Evolutionary conservation across 371 early-diverging fungal genomes (phyloP).

Genomic region (Mucor indicus): DNA sequence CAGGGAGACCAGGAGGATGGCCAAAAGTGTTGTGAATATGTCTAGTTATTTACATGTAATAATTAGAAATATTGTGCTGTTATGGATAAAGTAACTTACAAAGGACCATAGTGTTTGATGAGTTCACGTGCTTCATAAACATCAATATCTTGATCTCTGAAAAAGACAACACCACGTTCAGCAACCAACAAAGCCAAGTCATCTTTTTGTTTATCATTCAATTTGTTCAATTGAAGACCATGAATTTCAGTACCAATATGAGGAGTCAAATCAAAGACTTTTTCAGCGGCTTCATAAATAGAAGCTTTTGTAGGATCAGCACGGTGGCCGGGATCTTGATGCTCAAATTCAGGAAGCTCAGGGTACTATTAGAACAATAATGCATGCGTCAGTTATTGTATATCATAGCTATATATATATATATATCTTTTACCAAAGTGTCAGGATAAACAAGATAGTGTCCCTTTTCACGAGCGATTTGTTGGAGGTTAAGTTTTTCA

Average conservation of each 20-base stretch:
- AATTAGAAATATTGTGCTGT: background rate
- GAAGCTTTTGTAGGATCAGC: slow-evolving; percentile 62
- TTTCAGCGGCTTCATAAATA: slow-evolving; percentile 52
- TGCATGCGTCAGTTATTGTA: too few relatives aligned
- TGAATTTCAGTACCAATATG: slow-evolving; percentile 70
- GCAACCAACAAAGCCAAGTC: slow-evolving; percentile 62
- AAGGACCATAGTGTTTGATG: slow-evolving; percentile 52
- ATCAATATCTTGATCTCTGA: slow-evolving; percentile 61
- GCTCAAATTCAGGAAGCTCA: slow-evolving; percentile 28
- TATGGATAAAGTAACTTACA: slow-evolving; percentile 10
- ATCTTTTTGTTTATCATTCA: slow-evolving; percentile 55
- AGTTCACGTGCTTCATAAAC: slow-evolving; percentile 53
- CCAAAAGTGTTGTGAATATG: slow-evolving; percentile 35
- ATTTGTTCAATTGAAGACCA: slow-evolving; percentile 51
- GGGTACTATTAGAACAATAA: too few relatives aligned
- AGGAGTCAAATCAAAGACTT: slow-evolving; percentile 59
- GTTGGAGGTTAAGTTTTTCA: slow-evolving; percentile 34
- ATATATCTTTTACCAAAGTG: slow-evolving; percentile 29
- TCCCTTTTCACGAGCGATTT: slow-evolving; percentile 37
- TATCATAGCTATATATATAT: too few relatives aligned
- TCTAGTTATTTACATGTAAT: background rate
- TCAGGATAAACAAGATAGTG: slow-evolving; percentile 38
- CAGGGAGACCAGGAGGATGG: slow-evolving; percentile 30
- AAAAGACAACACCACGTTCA: slow-evolving; percentile 65
- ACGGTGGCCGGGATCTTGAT: slow-evolving; percentile 41